These are phyloP conservation scores for Phytopythium chamaehyphon DNA, from an alignment of 352 stramenopile genomes.

Conservation along the genomic window DNA sequence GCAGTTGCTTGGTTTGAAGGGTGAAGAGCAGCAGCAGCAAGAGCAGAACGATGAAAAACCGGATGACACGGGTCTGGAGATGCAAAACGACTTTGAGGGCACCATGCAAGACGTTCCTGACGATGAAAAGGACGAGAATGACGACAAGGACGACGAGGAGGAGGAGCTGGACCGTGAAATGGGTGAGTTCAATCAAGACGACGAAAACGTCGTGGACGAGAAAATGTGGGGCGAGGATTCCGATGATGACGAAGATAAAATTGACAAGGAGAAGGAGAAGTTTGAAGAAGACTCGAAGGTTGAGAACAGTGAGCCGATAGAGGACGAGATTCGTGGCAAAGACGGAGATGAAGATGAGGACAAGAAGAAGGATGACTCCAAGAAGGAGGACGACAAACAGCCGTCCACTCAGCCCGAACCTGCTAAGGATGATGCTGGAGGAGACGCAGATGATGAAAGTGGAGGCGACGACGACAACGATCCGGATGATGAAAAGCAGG, in stretches of 20 bases:
- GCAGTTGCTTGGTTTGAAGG: constrained; percentile 98
- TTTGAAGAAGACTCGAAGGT: constrained; percentile 87
- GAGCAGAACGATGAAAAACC: constrained; percentile 88
- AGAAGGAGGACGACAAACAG: constrained; percentile 45
- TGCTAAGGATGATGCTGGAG: constrained; percentile 33
- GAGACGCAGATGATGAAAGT: constrained; percentile 30
- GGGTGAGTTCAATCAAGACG: constrained; percentile 94
- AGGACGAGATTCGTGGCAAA: constrained; percentile 88
- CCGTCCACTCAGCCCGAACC: constrained; percentile 48
- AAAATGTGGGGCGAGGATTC: constrained; percentile 97
- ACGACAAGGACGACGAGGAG: constrained; percentile 83
- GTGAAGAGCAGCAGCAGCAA: constrained; percentile 85
- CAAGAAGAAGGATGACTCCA: constrained; percentile 68
- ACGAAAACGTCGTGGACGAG: constrained; percentile 99
- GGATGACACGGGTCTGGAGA: constrained; percentile 98
- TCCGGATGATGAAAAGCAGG: constrained; percentile 60
- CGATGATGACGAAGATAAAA: constrained; percentile 90
- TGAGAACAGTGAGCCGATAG: constrained; percentile 62
- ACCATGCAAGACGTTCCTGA: constrained; percentile 97
- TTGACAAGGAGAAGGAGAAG: constrained; percentile 96
- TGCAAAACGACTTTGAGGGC: constrained; percentile 99
- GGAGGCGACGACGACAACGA: constrained; percentile 29
- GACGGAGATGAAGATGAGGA: constrained; percentile 86
- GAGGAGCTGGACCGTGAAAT: constrained; percentile 99
- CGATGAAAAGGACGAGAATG: constrained; percentile 86